A percentile compares a stretch with the other conserved stretches of the same genome.
phyloP scores from a whole-genome alignment of 768 basidiomycete genomes.

The Phylloporus sp. region DNA sequence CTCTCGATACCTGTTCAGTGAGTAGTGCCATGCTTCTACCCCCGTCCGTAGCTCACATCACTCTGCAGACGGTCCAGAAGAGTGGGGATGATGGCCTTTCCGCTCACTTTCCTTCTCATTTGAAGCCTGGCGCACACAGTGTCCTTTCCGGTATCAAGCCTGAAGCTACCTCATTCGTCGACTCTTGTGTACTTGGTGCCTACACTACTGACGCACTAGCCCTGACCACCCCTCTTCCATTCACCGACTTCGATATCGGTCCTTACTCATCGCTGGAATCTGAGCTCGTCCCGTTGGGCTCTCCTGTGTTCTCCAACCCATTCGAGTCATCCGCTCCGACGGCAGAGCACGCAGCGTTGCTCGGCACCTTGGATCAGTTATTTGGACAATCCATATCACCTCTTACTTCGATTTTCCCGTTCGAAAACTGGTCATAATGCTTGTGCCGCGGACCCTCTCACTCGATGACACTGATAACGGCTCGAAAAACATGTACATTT shows the following conservation, averaged over 20 bases:
- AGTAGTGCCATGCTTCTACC: neutral
- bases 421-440: slow-evolving; percentile 9
- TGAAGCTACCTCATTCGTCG: slow-evolving; percentile 24
- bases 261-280: slow-evolving; percentile 8
- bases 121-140: slow-evolving; percentile 18
- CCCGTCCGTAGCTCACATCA: slow-evolving; percentile 11
- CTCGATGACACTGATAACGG: neutral
- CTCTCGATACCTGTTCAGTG: slow-evolving; percentile 26
- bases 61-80: slow-evolving; percentile 6
- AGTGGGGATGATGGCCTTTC: neutral
- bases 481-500: slow-evolving; percentile 3
- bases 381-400: slow-evolving; percentile 30
- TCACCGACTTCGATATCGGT: slow-evolving; percentile 8
- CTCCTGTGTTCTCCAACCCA: slow-evolving; percentile 31
- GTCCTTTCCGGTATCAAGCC: slow-evolving; percentile 29
- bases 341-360: slow-evolving; percentile 6
- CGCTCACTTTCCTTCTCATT: slow-evolving; percentile 17
- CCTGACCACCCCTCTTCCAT: slow-evolving; percentile 6
- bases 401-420: slow-evolving; percentile 9
- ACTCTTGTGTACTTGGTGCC: slow-evolving; percentile 23
- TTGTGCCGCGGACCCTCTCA: neutral
- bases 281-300: slow-evolving; percentile 13
- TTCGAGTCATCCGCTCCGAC: slow-evolving; percentile 15
- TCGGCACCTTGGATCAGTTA: slow-evolving; percentile 26
- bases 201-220: slow-evolving; percentile 4